A percentile compares a stretch with the other conserved stretches of the same genome.
Evolutionary conservation across 2,329 filamentous ascomycete genomes (phyloP).

Genomic region (Arthrobotrys megalospora): DNA sequence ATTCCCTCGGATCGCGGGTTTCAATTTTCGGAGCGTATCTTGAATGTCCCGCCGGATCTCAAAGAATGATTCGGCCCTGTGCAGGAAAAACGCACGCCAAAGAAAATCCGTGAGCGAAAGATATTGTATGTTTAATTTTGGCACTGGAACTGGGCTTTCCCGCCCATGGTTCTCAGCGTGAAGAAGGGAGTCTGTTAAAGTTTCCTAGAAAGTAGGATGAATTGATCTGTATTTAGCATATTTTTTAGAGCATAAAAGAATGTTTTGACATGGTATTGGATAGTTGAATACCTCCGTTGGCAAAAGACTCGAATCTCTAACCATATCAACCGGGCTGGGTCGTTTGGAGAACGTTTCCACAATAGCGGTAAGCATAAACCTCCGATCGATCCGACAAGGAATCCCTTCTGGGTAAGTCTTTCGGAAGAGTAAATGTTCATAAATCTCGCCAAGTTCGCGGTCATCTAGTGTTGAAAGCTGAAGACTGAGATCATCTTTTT

Average conservation of each 20-base stretch:
- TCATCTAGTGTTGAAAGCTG: conserved; percentile 82
- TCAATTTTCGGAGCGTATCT: conserved; percentile 82
- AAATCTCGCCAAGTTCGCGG: conserved; percentile 79
- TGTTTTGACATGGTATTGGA: neutral
- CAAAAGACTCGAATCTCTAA: conserved; percentile 79
- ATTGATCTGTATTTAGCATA: neutral
- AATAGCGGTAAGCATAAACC: conserved; percentile 79
- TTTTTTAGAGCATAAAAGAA: neutral
- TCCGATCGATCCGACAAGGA: conserved; percentile 75
- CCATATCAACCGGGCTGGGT: conserved; percentile 84
- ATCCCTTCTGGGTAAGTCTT: conserved; percentile 83
- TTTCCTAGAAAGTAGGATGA: conserved; percentile 62
- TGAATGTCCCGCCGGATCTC: conserved; percentile 93
- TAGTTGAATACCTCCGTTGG: conserved; percentile 79
- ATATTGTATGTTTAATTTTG: conserved; percentile 96
- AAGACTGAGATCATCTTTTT: conserved; percentile 81
- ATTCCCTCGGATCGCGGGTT: conserved; percentile 79
- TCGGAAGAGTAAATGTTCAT: conserved; percentile 80
- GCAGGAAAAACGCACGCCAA: conserved; percentile 92
- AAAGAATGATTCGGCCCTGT: conserved; percentile 92
- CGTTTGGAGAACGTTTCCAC: conserved; percentile 81
- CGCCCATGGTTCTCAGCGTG: conserved; percentile 91
- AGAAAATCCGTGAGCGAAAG: conserved; percentile 94
- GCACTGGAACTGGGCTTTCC: conserved; percentile 86
- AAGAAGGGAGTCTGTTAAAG: conserved; percentile 82